Conservation (phyloP, 768 basidiomycete genomes). For the Boletus vinaceobasis region DNA sequence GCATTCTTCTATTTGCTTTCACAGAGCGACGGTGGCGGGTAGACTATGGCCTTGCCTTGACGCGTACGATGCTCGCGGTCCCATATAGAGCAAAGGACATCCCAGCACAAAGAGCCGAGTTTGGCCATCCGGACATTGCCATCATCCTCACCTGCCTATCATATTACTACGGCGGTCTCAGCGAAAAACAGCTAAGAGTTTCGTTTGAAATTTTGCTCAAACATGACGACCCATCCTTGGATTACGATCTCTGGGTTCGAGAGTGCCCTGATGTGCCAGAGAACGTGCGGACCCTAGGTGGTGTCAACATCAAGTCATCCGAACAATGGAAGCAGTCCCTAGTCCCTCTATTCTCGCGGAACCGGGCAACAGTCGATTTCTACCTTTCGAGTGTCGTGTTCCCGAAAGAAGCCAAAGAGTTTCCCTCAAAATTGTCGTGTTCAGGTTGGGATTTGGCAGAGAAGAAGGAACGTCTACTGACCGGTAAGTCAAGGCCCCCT, state of each 20-base stretch:
- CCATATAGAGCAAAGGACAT: slow-evolving; percentile 40
- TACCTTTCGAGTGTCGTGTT: slow-evolving; percentile 38
- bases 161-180: slow-evolving; percentile 37
- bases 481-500: slow-evolving; percentile 2
- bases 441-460: slow-evolving; percentile 38
- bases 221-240: slow-evolving; percentile 30
- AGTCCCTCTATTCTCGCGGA: slow-evolving; percentile 26
- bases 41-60: slow-evolving; percentile 34
- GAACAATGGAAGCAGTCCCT: slow-evolving; percentile 22
- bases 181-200: slow-evolving; percentile 23
- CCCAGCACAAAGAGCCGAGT: slow-evolving; percentile 36
- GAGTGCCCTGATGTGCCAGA: slow-evolving; percentile 19
- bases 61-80: slow-evolving; percentile 35
- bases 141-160: slow-evolving; percentile 36
- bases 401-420: slow-evolving; percentile 37
- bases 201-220: slow-evolving; percentile 30
- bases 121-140: slow-evolving; percentile 37
- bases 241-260: slow-evolving; percentile 33
- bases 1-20: slow-evolving; percentile 31
- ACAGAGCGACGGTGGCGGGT: slow-evolving; percentile 38
- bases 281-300: slow-evolving; percentile 10
- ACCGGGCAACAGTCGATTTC: slow-evolving; percentile 34
- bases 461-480: slow-evolving; percentile 14
- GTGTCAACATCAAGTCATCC: slow-evolving; percentile 30
- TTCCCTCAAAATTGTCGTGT: slow-evolving; percentile 32